A percentile compares a stretch with the other conserved stretches of the same genome.
phyloP scores from a whole-genome alignment of 306 rosid genomes.

The Begonia loranthoides region DNA sequence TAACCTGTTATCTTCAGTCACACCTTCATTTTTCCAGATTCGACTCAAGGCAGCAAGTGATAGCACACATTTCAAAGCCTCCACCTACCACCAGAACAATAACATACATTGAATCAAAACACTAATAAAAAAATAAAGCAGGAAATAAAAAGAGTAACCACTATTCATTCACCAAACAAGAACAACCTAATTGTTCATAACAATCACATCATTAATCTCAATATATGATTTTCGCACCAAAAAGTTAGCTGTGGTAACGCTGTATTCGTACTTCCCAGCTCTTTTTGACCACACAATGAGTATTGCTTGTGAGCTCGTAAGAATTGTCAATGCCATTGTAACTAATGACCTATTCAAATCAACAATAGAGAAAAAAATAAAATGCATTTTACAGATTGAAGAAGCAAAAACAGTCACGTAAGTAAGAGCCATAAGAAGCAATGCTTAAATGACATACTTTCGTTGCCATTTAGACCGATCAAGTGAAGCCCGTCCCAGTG shows the following conservation, averaged over 20 bases:
- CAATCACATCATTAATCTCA: too few relatives aligned
- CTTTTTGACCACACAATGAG: slow-evolving; percentile 94
- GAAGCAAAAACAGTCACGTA: neutral
- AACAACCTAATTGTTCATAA: neutral
- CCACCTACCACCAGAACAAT: slow-evolving; percentile 41
- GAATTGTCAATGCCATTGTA: slow-evolving; percentile 72
- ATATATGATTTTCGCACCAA: slow-evolving; percentile 30
- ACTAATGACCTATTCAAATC: slow-evolving; percentile 48
- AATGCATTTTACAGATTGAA: slow-evolving; percentile 4
- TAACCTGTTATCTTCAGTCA: slow-evolving; percentile 85
- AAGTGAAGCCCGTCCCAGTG: slow-evolving; percentile 20
- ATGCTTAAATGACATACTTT: slow-evolving; percentile 22
- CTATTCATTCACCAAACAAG: neutral
- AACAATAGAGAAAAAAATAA: slow-evolving; percentile 4
- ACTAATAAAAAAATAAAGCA: too few relatives aligned
- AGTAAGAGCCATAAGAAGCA: neutral
- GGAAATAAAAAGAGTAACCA: neutral
- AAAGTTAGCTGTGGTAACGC: slow-evolving; percentile 93
- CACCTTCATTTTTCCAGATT: slow-evolving; percentile 64
- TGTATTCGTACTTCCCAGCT: slow-evolving; percentile 92
- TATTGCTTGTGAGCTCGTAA: slow-evolving; percentile 92
- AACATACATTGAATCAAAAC: neutral
- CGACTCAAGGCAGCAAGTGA: slow-evolving; percentile 58
- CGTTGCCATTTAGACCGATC: slow-evolving; percentile 44
- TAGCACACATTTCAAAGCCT: slow-evolving; percentile 77